Evolutionary conservation across 176 grass and related monocot genomes (phyloP), one percentile per base, ranked within the genome.

Genomic region (Zizania latifolia): DNA sequence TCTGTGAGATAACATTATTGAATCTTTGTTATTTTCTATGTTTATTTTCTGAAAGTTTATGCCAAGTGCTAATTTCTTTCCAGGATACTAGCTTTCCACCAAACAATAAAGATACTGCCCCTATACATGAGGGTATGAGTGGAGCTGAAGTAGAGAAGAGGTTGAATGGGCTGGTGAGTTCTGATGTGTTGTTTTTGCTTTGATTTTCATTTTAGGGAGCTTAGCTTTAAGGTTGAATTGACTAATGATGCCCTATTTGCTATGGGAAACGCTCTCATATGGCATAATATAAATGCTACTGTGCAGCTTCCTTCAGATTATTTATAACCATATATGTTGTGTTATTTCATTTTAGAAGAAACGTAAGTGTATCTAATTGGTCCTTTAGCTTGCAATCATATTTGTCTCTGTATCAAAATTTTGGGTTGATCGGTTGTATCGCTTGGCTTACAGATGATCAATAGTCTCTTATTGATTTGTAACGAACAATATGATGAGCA

Each of bases 101-200:
- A n/a, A n/a, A n/a, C n/a, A n/a, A n/a, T n/a, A n/a, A n/a, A n/a
- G n/a, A n/a, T n/a, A n/a, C n/a, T n/a, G n/a, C n/a, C n/a, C n/a
- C n/a, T n/a, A n/a, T n/a, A n/a, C n/a, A n/a, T n/a, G n/a, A n/a
- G n/a, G n/a, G n/a, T n/a, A n/a, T n/a, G n/a, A n/a, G n/a, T n/a
- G n/a, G n/a, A n/a, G n/a, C n/a, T n/a, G n/a, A n/a, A n/a, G n/a
- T n/a, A 33, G 88, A 91, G 57, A 84, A 68, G 71, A 88, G 83
- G 58, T 82, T 87, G 65, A 93, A 87, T 78, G 85, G 86, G 62
- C 78, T 24, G 62, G 90, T 89, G 43, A 54, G 27, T 61, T 71
- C 70, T 30, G 32, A 45, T 43, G 17, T 30, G 57, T 40, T 64
- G 5, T 50, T 68, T 19, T 35, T 80, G 27, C 19, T 72, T n/a